Conservation (phyloP, 768 basidiomycete species). For the Leucocoprinus sp. region DNA sequence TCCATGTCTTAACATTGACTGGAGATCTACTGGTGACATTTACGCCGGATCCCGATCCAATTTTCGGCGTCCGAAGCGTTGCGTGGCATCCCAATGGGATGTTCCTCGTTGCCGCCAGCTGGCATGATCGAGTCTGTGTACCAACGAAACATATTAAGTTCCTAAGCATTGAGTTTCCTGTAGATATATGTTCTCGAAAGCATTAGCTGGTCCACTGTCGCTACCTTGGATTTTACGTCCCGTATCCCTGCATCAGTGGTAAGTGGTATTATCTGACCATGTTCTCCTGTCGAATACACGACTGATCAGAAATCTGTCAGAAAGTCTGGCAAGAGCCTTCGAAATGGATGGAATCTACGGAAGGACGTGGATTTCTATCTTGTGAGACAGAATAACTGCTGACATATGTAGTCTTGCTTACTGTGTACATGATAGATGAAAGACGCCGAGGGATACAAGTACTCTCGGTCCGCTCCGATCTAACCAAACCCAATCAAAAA, state of each 20-base stretch:
- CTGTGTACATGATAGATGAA: slow-evolving; percentile 41
- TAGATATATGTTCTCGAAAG: slow-evolving; percentile 73
- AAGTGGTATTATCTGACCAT: slow-evolving; percentile 19
- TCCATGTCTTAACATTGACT: slow-evolving; percentile 59
- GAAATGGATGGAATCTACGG: slow-evolving; percentile 77
- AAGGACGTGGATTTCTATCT: slow-evolving; percentile 81
- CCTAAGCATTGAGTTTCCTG: slow-evolving; percentile 5
- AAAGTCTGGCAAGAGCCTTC: slow-evolving; percentile 79
- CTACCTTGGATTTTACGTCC: slow-evolving; percentile 52
- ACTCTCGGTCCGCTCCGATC: slow-evolving; percentile 44
- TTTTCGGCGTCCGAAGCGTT: slow-evolving; percentile 71
- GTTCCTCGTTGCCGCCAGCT: slow-evolving; percentile 78
- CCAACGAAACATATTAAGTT: background rate
- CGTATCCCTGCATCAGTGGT: slow-evolving; percentile 52
- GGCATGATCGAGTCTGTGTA: slow-evolving; percentile 72
- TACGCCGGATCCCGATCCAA: slow-evolving; percentile 67
- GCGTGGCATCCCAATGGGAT: slow-evolving; percentile 83
- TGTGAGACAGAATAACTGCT: slow-evolving; percentile 37
- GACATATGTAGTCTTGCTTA: background rate
- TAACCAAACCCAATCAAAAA: slow-evolving; percentile 55
- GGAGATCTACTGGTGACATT: slow-evolving; percentile 62
- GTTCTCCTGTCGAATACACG: background rate
- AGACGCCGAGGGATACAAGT: slow-evolving; percentile 49
- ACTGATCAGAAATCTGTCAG: slow-evolving; percentile 28
- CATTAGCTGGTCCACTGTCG: slow-evolving; percentile 64